phyloP scores from a whole-genome alignment of 2,329 filamentous ascomycete species.

The Cytospora paraplurivora region DNA sequence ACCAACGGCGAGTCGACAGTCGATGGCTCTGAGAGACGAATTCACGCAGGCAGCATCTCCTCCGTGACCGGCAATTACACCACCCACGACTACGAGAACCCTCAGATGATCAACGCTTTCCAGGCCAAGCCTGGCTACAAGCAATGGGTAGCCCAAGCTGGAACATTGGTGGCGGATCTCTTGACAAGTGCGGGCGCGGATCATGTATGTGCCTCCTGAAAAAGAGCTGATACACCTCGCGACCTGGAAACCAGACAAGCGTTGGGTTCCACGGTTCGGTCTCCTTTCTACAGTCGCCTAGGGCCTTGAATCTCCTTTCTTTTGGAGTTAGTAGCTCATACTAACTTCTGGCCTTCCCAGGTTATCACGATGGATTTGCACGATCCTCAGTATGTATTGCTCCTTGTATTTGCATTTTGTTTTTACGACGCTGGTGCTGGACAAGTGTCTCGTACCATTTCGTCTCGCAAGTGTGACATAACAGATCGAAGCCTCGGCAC shows the following conservation, averaged over 20 bases:
- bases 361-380: slow-evolving; percentile 97
- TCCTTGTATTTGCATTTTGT: not conserved
- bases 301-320: not conserved
- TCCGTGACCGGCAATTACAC: slow-evolving; percentile 54
- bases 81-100: slow-evolving; percentile 67
- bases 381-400: slow-evolving; percentile 67
- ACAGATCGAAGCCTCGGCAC: not conserved
- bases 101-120: slow-evolving; percentile 57
- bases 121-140: slow-evolving; percentile 91
- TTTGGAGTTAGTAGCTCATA: slow-evolving; percentile 6
- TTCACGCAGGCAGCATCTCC: slow-evolving; percentile 44
- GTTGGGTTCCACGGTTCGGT: slow-evolving; percentile 1
- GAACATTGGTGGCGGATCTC: slow-evolving; percentile 90
- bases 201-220: slow-evolving; percentile 60
- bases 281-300: not conserved
- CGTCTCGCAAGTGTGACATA: slow-evolving; percentile 1
- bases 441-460: slow-evolving; percentile 17
- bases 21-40: slow-evolving; percentile 42
- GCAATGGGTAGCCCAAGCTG: slow-evolving; percentile 97
- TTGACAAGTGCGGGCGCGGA: slow-evolving; percentile 94
- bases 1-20: slow-evolving; percentile 40
- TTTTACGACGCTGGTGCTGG: not conserved
- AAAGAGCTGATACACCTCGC: slow-evolving; percentile 8
- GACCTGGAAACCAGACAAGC: slow-evolving; percentile 20
- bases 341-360: slow-evolving; percentile 29